Evolutionary conservation across 2,329 filamentous ascomycete species (phyloP).

Genomic region (Alternaria atra): DNA sequence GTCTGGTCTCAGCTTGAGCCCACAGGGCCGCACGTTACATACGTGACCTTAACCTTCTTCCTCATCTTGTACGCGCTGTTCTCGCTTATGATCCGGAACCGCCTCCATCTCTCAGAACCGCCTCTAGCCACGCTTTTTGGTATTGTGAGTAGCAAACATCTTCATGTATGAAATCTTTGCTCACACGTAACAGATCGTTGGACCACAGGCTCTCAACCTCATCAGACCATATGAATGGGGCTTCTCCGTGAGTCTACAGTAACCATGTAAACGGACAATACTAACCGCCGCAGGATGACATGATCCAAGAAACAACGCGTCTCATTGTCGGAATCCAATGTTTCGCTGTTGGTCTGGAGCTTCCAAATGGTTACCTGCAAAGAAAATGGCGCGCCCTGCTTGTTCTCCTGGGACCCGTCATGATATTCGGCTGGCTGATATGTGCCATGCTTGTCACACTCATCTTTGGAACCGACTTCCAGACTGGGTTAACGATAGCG

Average conservation of each 20-base stretch:
- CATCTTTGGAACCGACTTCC: constrained; percentile 57
- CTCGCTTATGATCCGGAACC: constrained; percentile 57
- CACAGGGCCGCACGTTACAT: constrained; percentile 57
- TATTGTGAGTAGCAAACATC: constrained; percentile 35
- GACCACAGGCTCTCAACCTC: constrained; percentile 52
- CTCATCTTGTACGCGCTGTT: constrained; percentile 59
- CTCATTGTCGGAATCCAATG: constrained; percentile 58
- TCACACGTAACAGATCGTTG: constrained; percentile 39
- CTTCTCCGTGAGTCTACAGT: constrained; percentile 17
- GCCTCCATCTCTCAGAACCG: constrained; percentile 60
- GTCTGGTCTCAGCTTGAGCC: constrained; percentile 58
- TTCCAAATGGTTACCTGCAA: constrained; percentile 58
- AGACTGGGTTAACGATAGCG: constrained; percentile 61
- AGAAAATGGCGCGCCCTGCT: constrained; percentile 62
- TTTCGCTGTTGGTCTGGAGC: constrained; percentile 50
- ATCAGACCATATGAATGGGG: constrained; percentile 55
- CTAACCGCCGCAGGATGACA: constrained; percentile 44
- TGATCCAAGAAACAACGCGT: constrained; percentile 54
- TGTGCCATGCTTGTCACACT: constrained; percentile 58
- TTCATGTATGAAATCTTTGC: too few species aligned
- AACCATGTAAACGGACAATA: background rate
- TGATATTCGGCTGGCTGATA: constrained; percentile 60
- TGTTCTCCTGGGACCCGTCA: constrained; percentile 62
- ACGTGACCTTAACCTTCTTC: constrained; percentile 56
- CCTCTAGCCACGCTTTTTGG: constrained; percentile 58